Conservation (phyloP, 2,329 filamentous ascomycete species). For the Dactylellina haptotyla region DNA sequence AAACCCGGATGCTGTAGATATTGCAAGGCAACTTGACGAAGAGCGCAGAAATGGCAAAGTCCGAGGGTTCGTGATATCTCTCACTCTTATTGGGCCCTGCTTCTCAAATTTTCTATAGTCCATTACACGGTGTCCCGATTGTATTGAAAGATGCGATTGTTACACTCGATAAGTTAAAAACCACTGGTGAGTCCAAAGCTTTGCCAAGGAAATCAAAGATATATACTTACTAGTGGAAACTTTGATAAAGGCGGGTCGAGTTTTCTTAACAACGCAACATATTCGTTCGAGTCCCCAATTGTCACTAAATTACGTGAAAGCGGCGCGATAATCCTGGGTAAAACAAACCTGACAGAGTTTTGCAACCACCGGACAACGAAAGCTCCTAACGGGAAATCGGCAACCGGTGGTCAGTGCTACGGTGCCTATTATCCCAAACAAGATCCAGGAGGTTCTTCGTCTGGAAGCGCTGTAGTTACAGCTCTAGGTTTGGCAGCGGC, state of each 20-base stretch:
- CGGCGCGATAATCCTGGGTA: constrained; percentile 73
- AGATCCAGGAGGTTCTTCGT: constrained; percentile 71
- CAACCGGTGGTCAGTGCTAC: constrained; percentile 71
- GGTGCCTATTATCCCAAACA: constrained; percentile 71
- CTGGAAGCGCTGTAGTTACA: constrained; percentile 71
- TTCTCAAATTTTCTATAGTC: no score
- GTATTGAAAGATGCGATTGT: constrained; percentile 75
- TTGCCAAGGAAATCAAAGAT: no score
- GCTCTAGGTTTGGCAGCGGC: constrained; percentile 71
- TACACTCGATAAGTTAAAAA: constrained; percentile 72
- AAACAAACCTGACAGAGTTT: constrained; percentile 74
- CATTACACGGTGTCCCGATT: constrained; percentile 73
- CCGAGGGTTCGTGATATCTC: no score
- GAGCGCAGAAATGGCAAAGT: constrained; percentile 55
- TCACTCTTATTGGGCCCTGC: no score
- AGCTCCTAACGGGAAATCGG: constrained; percentile 72
- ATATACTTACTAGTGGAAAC: no score
- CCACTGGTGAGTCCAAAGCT: constrained; percentile 72
- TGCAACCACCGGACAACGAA: constrained; percentile 71
- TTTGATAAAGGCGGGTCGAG: no score
- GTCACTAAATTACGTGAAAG: constrained; percentile 70
- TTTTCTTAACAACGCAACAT: no score
- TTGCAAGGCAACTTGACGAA: constrained; percentile 61
- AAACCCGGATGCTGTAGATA: constrained; percentile 62
- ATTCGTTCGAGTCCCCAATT: no score